Percentiles rank a stretch among this genome's conserved stretches.
These are phyloP conservation scores for Hysterangium stoloniferum DNA, from an alignment of 768 basidiomycete genomes.

Conservation along the genomic window DNA sequence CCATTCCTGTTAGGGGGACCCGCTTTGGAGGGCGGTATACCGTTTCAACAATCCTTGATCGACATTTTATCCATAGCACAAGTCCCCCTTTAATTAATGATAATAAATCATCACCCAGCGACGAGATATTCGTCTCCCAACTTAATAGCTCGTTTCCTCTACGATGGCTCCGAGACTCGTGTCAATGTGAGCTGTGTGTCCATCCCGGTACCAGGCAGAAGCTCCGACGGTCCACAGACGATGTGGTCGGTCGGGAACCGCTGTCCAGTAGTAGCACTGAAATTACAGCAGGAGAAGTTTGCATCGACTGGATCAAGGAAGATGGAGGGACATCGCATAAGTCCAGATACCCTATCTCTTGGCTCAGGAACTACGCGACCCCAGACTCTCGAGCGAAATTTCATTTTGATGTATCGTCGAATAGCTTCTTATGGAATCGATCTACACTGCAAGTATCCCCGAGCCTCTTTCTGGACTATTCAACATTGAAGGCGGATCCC, in stretches of 20 bases:
- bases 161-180: slow-evolving; percentile 81
- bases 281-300: slow-evolving; percentile 37
- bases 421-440: slow-evolving; percentile 40
- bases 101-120: background rate
- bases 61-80: no score
- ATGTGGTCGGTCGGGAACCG: slow-evolving; percentile 44
- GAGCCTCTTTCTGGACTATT: slow-evolving; percentile 51
- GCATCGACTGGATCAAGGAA: slow-evolving; percentile 38
- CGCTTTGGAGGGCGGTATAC: background rate
- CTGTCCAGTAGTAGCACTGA: slow-evolving; percentile 37
- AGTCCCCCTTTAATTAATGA: no score
- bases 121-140: slow-evolving; percentile 23
- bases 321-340: slow-evolving; percentile 39
- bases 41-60: no score
- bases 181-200: slow-evolving; percentile 62
- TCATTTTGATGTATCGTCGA: slow-evolving; percentile 37
- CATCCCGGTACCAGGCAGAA: slow-evolving; percentile 78
- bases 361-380: slow-evolving; percentile 44
- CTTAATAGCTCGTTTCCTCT: slow-evolving; percentile 48
- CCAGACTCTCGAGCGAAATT: slow-evolving; percentile 29
- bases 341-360: slow-evolving; percentile 43
- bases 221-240: slow-evolving; percentile 60
- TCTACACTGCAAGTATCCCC: slow-evolving; percentile 27
- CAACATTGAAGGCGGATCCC: slow-evolving; percentile 27
- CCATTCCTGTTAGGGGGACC: no score